Evolutionary conservation across 108 stramenopile species (phyloP), one percentile per base, ranked within the genome.

Genomic region (Pseudonitzschia delicatissima): DNA sequence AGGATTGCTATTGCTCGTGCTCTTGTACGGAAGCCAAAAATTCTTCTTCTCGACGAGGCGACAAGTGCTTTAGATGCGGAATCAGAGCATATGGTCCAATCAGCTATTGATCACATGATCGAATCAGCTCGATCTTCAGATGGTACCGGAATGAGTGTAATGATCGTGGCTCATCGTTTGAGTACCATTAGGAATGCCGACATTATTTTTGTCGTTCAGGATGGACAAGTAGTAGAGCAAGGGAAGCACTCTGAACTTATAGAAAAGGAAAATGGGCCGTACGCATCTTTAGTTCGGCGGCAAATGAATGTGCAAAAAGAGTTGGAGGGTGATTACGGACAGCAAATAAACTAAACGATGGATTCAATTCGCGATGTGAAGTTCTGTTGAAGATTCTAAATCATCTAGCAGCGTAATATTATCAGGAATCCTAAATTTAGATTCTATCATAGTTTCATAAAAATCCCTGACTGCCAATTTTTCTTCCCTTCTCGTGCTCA

Each of bases 101-200:
- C 75, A 35, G 92, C 94, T 8, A 82, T 96, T 74, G 89, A 94
- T 71, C 69, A 86, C 53, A 77, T 92, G 72, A 63, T 86, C 62
- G 51, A 76, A 71, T 34, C 68, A 17, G 40, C 55, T 28, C 60
- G 69, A 40, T 85, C 47, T 5, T 37, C 34, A 5, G 68, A 59
- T 33, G 52, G 45, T 25, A 25, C 59, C 60, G 71, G 71, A 42
- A 86, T 90, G 51, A 97, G 96, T 20, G 90, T 90, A 0, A 23
- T 98, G 31, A 89, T 97, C 40, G 96, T 97, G 28, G 98, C 98
- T 0, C 98, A 98, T 78, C 79, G 98, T 26, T 72, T 98, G 25
- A 73, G 72, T 18, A 98, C 98, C 9, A 84, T 99, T 50, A 70
- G 81, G 34, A 86, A 85, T 64, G 91, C 92, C 11, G 95, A 97